These are phyloP conservation scores for Lenwebbia sp. DNA, from an alignment of 345 rosid species.

Conservation along the genomic window DNA sequence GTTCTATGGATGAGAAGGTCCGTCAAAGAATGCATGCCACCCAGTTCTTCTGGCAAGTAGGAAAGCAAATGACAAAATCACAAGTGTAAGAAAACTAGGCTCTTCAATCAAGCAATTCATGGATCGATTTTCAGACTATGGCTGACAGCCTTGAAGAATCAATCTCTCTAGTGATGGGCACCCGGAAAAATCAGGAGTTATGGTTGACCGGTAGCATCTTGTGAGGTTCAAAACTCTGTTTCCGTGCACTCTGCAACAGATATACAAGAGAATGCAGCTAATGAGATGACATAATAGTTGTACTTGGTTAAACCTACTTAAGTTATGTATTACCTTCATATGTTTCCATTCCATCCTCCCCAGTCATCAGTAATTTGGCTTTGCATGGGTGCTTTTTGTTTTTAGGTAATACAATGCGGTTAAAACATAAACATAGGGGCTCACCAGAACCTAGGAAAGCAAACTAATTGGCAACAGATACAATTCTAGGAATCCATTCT, in stretches of 20 bases:
- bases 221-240: neutral
- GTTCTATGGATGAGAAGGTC: too few species aligned
- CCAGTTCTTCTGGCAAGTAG: neutral
- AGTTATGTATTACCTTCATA: neutral
- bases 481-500: too few species aligned
- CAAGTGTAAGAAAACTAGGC: neutral
- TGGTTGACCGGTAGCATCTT: neutral
- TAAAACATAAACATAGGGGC: neutral
- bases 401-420: neutral
- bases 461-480: neutral
- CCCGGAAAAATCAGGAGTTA: neutral
- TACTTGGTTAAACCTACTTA: neutral
- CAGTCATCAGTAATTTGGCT: neutral
- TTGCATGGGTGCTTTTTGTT: neutral
- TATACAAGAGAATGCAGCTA: neutral
- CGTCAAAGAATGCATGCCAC: neutral
- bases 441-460: neutral
- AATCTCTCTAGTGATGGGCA: neutral
- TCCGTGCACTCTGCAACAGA: neutral
- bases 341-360: neutral
- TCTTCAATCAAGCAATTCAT: neutral
- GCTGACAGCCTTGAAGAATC: neutral
- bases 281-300: neutral
- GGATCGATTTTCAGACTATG: neutral
- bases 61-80: neutral